phyloP scores from a whole-genome alignment of 768 basidiomycete genomes.

The Phlegmacium glaucopus region DNA sequence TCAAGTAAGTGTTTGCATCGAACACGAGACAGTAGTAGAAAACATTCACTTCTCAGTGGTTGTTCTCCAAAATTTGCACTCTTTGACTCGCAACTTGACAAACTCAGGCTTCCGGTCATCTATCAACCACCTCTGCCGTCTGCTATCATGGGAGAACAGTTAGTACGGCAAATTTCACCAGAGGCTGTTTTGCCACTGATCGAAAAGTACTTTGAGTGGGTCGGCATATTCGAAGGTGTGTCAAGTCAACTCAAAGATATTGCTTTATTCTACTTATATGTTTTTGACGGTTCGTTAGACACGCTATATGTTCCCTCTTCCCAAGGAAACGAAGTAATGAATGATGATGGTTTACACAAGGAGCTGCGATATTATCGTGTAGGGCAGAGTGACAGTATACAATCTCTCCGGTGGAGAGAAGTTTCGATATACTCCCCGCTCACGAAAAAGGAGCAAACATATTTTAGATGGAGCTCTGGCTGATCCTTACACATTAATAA shows the following conservation, averaged over 20 bases:
- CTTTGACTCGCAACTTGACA: conserved; percentile 58
- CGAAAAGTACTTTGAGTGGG: conserved; percentile 55
- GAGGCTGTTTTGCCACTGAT: conserved; percentile 38
- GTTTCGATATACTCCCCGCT: not conserved
- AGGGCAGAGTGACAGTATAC: not conserved
- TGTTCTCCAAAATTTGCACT: conserved; percentile 38
- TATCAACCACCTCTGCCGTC: conserved; percentile 20
- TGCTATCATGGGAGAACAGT: conserved; percentile 13
- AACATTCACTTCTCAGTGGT: conserved; percentile 2
- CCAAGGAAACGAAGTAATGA: conserved; percentile 16
- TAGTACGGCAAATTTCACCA: conserved; percentile 14
- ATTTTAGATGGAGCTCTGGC: conserved; percentile 2
- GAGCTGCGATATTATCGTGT: conserved; percentile 15
- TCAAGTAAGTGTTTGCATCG: not conserved
- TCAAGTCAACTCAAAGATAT: not conserved
- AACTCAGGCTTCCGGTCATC: conserved; percentile 47
- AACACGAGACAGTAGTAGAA: not conserved
- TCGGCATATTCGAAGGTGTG: conserved; percentile 41
- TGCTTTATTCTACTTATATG: too few relatives aligned
- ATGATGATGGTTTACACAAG: conserved; percentile 8
- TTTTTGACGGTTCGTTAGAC: conserved; percentile 8
- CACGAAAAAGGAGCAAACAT: not conserved
- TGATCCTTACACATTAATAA: not conserved
- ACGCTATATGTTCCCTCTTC: conserved; percentile 21
- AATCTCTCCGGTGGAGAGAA: not conserved